Conservation (phyloP, 805 yeast genomes). For the Scheffersomyces lignosus region DNA sequence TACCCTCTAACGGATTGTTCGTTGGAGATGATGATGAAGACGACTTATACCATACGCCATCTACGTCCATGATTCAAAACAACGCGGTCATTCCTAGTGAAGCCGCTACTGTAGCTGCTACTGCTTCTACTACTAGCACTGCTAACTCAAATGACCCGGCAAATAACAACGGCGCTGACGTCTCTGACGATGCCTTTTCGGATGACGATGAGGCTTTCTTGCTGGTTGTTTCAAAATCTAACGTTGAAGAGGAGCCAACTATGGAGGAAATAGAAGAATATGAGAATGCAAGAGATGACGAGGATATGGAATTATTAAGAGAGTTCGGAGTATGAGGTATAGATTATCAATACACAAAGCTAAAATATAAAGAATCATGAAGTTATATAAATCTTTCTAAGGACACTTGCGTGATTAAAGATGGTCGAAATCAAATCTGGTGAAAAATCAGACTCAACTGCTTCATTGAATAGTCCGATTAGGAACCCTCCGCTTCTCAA, state of each 20-base stretch:
- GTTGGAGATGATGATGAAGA: conserved; percentile 13
- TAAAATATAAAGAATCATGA: neutral
- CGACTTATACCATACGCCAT: conserved; percentile 1
- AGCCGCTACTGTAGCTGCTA: too few species aligned
- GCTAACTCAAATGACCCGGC: neutral
- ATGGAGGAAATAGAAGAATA: conserved; percentile 10
- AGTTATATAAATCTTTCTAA: conserved; percentile 47
- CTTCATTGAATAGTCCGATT: conserved; percentile 45
- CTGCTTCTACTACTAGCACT: too few species aligned
- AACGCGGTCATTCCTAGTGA: too few species aligned
- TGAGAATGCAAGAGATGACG: conserved; percentile 21
- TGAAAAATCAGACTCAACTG: conserved; percentile 18
- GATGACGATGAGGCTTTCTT: conserved; percentile 21
- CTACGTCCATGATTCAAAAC: too few species aligned
- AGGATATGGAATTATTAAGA: conserved; percentile 38
- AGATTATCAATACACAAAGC: neutral
- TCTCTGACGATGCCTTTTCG: conserved; percentile 22
- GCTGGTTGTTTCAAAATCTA: conserved; percentile 7
- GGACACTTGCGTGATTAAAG: conserved; percentile 45
- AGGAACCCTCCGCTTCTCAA: conserved; percentile 54
- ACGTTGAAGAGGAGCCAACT: conserved; percentile 5
- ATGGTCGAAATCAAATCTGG: conserved; percentile 44
- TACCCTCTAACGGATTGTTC: conserved; percentile 11
- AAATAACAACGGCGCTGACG: conserved; percentile 2
- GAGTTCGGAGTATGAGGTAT: conserved; percentile 30